A percentile compares a stretch with the other conserved stretches of the same genome.
These are phyloP conservation scores for Fusarium oligoseptatum DNA, from an alignment of 2,329 filamentous ascomycete species.

Conservation along the genomic window DNA sequence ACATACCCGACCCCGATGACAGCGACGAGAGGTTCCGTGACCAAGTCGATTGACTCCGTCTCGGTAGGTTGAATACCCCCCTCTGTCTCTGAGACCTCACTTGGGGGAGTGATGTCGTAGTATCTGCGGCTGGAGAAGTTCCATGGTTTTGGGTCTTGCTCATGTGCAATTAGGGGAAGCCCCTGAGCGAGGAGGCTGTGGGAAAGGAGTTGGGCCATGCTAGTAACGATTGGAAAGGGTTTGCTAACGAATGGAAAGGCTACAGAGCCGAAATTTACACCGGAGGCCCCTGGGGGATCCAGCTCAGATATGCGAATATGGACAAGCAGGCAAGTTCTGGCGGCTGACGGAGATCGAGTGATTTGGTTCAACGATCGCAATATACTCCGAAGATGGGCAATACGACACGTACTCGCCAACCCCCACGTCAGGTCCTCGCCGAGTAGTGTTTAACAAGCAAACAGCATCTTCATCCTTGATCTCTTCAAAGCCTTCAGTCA, in stretches of 20 bases:
- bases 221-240: constrained; percentile 42
- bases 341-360: constrained; percentile 17
- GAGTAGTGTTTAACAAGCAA: constrained; percentile 29
- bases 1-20: constrained; percentile 68
- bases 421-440: constrained; percentile 30
- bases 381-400: constrained; percentile 22
- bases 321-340: constrained; percentile 12
- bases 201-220: constrained; percentile 45
- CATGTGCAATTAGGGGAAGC: constrained; percentile 39
- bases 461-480: constrained; percentile 12
- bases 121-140: constrained; percentile 41
- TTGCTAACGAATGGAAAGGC: constrained; percentile 38
- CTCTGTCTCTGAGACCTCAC: constrained; percentile 48
- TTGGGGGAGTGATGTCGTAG: constrained; percentile 53
- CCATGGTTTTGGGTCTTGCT: constrained; percentile 42
- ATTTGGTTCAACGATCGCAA: constrained; percentile 22
- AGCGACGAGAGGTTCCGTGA: constrained; percentile 55
- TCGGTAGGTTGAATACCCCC: constrained; percentile 25
- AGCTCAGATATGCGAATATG: constrained; percentile 41
- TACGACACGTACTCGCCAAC: constrained; percentile 19
- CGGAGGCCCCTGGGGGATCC: constrained; percentile 27
- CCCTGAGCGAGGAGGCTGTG: constrained; percentile 39
- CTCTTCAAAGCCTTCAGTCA: constrained; percentile 17
- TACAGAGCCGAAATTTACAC: constrained; percentile 10
- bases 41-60: constrained; percentile 19